Evolutionary conservation across 2,329 filamentous ascomycete genomes (phyloP).

Genomic region (Aspergillus aculeatinus): DNA sequence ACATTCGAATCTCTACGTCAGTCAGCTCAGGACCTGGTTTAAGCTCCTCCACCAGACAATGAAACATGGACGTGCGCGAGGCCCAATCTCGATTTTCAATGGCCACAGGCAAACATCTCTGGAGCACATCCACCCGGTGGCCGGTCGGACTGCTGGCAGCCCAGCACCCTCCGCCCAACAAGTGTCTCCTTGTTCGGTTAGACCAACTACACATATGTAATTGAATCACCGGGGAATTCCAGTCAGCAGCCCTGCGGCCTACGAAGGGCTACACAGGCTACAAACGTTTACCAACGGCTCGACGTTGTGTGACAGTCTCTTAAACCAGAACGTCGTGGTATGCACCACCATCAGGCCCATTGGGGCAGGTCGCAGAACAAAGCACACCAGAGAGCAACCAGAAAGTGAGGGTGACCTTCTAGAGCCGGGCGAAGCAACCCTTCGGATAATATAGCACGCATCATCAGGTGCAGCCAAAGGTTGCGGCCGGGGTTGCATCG

Average conservation of each 20-base stretch:
- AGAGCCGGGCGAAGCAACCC: conserved; percentile 5
- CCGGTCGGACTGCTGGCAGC: neutral
- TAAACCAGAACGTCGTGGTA: neutral
- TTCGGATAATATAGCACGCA: conserved; percentile 15
- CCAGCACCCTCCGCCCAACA: too few species aligned
- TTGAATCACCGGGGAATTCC: neutral
- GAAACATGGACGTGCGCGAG: neutral
- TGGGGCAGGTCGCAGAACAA: neutral
- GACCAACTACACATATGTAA: neutral
- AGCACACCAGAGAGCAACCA: neutral
- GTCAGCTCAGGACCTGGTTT: neutral
- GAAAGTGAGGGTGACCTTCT: neutral
- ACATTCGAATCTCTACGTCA: neutral
- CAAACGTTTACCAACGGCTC: neutral
- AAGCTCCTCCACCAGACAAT: neutral
- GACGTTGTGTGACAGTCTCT: neutral
- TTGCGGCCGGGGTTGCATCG: conserved; percentile 20
- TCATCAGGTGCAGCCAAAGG: conserved; percentile 11
- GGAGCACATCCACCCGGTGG: neutral
- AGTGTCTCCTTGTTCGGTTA: too few species aligned
- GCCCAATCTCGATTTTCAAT: neutral
- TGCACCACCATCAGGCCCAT: neutral
- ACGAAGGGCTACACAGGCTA: neutral
- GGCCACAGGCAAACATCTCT: neutral
- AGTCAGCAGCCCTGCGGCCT: too few species aligned